phyloP scores from a whole-genome alignment of 176 grass and related monocot species.

The Echinochloa phyllopogon region DNA sequence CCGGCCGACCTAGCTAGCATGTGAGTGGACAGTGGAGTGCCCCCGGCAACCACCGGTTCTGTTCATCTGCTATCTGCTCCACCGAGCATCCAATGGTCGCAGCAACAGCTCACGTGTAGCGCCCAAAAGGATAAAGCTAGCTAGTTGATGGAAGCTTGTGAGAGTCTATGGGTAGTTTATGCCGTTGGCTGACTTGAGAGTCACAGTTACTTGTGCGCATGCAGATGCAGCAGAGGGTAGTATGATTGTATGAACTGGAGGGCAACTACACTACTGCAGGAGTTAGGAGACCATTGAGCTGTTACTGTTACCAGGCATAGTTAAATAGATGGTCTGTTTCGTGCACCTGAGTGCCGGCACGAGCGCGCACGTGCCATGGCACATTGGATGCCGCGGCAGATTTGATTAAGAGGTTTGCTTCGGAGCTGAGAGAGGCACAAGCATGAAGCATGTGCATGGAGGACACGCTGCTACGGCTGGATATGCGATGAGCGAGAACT shows the following conservation, averaged over 20 bases:
- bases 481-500: not conserved
- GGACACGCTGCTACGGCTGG: not conserved
- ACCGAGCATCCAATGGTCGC: slow-evolving; percentile 23
- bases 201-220: not conserved
- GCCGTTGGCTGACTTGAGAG: not conserved
- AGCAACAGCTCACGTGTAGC: not conserved
- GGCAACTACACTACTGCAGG: not conserved
- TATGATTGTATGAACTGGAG: not conserved
- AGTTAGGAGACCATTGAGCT: slow-evolving; percentile 1
- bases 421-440: not conserved
- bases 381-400: not conserved
- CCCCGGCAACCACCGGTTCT: not conserved
- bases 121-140: not conserved
- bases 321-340: not conserved
- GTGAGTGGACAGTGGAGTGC: not conserved
- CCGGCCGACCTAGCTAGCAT: not conserved
- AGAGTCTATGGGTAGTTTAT: slow-evolving; percentile 15
- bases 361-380: not conserved
- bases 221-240: not conserved
- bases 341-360: not conserved
- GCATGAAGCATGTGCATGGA: too few relatives aligned
- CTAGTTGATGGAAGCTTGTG: not conserved
- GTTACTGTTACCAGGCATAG: not conserved
- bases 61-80: slow-evolving; percentile 15
- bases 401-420: not conserved